These are phyloP conservation scores for Mycosarcoma maydis DNA, from an alignment of 1,284 basidiomycete species.

Conservation along the genomic window DNA sequence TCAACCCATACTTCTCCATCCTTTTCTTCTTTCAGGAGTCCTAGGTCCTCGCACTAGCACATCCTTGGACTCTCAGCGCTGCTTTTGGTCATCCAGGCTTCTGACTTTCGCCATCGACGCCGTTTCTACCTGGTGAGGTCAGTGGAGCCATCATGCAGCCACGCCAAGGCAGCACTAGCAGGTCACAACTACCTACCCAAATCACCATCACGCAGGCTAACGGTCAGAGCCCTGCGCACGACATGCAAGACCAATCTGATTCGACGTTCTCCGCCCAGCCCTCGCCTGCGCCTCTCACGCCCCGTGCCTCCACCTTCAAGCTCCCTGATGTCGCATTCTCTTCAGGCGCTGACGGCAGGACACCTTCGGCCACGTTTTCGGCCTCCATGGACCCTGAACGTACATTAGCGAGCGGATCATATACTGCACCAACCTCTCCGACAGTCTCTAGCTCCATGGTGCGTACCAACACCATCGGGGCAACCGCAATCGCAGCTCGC, in stretches of 20 bases:
- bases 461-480: slow-evolving; percentile 21
- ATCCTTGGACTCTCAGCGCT: neutral
- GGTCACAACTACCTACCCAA: slow-evolving; percentile 14
- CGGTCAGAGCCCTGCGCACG: neutral
- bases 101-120: too few species aligned
- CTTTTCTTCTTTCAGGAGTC: too few species aligned
- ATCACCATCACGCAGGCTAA: slow-evolving; percentile 22
- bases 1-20: too few species aligned
- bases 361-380: neutral
- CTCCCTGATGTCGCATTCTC: slow-evolving; percentile 8
- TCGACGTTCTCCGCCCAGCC: slow-evolving; percentile 14
- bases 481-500: neutral
- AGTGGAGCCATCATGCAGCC: slow-evolving; percentile 2
- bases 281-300: slow-evolving; percentile 23
- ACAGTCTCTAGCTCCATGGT: slow-evolving; percentile 17
- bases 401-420: slow-evolving; percentile 14
- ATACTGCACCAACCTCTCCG: slow-evolving; percentile 28
- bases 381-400: neutral
- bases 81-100: too few species aligned
- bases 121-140: too few species aligned
- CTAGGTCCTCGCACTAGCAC: too few species aligned
- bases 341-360: slow-evolving; percentile 6
- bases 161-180: neutral
- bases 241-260: slow-evolving; percentile 1
- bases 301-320: slow-evolving; percentile 22